Percentiles rank a stretch among this genome's conserved stretches.
Conservation (phyloP, 2,329 filamentous ascomycete species). For the Fusarium setosum region DNA sequence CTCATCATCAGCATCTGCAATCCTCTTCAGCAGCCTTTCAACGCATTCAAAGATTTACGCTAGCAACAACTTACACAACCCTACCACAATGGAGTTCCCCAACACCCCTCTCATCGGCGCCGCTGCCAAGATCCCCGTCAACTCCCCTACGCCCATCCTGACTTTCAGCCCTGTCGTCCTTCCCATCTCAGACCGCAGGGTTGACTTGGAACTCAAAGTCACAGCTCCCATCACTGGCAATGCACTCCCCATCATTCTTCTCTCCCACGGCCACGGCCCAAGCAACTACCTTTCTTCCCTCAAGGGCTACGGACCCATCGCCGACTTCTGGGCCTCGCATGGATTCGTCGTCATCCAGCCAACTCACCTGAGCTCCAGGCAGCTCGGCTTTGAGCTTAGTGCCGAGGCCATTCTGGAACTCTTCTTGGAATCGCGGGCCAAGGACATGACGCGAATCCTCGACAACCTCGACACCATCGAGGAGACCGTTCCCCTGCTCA, state of each 20-base stretch:
- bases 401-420: conserved; percentile 26
- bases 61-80: neutral
- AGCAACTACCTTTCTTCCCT: conserved; percentile 42
- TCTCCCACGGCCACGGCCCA: conserved; percentile 43
- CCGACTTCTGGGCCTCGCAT: conserved; percentile 42
- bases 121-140: conserved; percentile 37
- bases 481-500: conserved; percentile 32
- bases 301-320: conserved; percentile 40
- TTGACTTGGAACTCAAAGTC: conserved; percentile 40
- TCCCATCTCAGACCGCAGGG: conserved; percentile 20
- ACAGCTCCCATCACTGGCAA: conserved; percentile 27
- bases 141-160: conserved; percentile 30
- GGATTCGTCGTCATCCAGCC: conserved; percentile 45
- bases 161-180: conserved; percentile 39
- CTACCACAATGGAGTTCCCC: conserved; percentile 36
- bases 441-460: conserved; percentile 38
- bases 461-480: conserved; percentile 40
- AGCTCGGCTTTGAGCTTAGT: conserved; percentile 9
- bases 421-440: conserved; percentile 34
- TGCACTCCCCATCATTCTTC: conserved; percentile 37
- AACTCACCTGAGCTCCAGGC: conserved; percentile 39
- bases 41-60: neutral
- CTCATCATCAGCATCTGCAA: neutral
- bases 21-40: neutral
- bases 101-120: conserved; percentile 35